Conservation (phyloP, 768 basidiomycete genomes). For the Phanerodontia chrysosporium region DNA sequence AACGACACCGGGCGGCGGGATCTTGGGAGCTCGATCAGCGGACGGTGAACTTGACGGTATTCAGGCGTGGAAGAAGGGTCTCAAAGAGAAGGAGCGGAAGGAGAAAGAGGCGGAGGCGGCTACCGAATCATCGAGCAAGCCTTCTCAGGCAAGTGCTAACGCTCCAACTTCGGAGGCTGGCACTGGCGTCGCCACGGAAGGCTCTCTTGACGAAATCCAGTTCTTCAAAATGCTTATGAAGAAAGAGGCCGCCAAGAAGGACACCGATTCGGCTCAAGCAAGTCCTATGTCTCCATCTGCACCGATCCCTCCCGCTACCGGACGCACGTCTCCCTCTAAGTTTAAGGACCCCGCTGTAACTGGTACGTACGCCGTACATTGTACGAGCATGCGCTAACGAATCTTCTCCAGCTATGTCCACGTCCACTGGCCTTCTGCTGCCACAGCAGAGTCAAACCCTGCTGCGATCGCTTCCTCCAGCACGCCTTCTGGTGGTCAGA, state of each 20-base stretch:
- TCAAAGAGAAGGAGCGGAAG: conserved; percentile 71
- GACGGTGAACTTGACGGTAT: conserved; percentile 78
- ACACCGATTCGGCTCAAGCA: conserved; percentile 17
- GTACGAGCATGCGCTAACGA: not conserved
- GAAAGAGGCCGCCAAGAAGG: conserved; percentile 56
- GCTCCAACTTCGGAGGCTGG: not conserved
- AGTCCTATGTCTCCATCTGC: not conserved
- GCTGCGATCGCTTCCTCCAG: not conserved
- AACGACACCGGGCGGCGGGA: conserved; percentile 48
- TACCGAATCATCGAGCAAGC: conserved; percentile 13
- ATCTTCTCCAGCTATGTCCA: not conserved
- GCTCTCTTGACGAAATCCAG: conserved; percentile 74
- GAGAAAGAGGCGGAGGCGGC: conserved; percentile 33
- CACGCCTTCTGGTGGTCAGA: not conserved
- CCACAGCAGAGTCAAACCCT: not conserved
- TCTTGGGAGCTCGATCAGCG: conserved; percentile 55
- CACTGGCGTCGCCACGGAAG: not conserved
- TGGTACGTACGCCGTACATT: not conserved
- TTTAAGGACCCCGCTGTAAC: not conserved
- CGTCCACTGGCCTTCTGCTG: not conserved
- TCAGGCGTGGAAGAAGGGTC: conserved; percentile 82
- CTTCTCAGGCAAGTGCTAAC: conserved; percentile 6
- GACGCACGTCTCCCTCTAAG: not conserved
- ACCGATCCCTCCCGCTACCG: not conserved
- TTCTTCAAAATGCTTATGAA: conserved; percentile 83